A percentile compares a stretch with the other conserved stretches of the same genome.
phyloP scores from a whole-genome alignment of 1,139 yeast genomes.

The Meyerozyma smithsonii region DNA sequence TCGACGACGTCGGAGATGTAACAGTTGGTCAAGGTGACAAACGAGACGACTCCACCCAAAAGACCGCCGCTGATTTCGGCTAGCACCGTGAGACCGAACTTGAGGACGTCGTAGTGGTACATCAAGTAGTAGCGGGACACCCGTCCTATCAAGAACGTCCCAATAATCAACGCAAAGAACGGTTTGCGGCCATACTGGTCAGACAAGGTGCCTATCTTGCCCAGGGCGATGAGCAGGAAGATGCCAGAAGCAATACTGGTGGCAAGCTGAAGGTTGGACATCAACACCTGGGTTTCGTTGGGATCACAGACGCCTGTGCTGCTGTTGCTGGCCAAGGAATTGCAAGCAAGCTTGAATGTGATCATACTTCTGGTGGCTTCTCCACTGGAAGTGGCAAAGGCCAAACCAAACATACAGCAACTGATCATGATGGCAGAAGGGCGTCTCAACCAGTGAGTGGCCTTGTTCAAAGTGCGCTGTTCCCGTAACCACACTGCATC shows the following conservation, averaged over 20 bases:
- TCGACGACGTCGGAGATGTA: slow-evolving; percentile 65
- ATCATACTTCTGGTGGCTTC: slow-evolving; percentile 33
- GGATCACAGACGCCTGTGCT: slow-evolving; percentile 22
- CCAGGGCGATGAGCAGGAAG: slow-evolving; percentile 34
- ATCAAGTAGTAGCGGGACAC: slow-evolving; percentile 26
- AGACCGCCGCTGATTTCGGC: slow-evolving; percentile 39
- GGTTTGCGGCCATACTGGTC: slow-evolving; percentile 60
- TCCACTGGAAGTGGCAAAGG: slow-evolving; percentile 27
- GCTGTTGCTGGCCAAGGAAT: slow-evolving; percentile 13
- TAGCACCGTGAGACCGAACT: slow-evolving; percentile 28
- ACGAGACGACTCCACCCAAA: slow-evolving; percentile 52
- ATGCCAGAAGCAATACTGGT: slow-evolving; percentile 23
- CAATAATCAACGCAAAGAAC: slow-evolving; percentile 32
- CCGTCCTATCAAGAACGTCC: slow-evolving; percentile 20
- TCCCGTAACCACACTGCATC: slow-evolving; percentile 37
- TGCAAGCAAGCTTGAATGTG: slow-evolving; percentile 35
- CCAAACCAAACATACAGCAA: slow-evolving; percentile 21
- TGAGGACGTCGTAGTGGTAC: slow-evolving; percentile 24
- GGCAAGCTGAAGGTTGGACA: slow-evolving; percentile 34
- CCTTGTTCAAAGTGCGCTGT: slow-evolving; percentile 27
- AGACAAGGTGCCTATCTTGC: slow-evolving; percentile 55
- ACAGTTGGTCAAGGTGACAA: slow-evolving; percentile 51
- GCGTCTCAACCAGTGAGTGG: slow-evolving; percentile 29
- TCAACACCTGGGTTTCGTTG: slow-evolving; percentile 28
- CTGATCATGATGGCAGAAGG: slow-evolving; percentile 33